These are phyloP conservation scores for Puccinia novopanici DNA, from an alignment of 1,284 basidiomycete genomes.

Conservation along the genomic window DNA sequence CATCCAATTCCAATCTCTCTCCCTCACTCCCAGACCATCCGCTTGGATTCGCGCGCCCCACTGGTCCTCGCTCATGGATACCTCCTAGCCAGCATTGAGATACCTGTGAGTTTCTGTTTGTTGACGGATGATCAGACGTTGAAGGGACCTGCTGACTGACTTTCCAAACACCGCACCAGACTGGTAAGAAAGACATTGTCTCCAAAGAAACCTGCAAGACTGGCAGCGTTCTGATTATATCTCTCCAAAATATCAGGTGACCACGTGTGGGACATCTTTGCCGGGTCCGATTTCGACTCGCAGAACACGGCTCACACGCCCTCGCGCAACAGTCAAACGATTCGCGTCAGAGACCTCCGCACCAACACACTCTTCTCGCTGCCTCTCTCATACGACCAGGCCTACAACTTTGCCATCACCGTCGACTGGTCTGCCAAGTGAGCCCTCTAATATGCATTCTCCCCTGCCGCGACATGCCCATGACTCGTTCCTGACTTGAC, in stretches of 20 bases:
- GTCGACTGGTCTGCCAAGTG: conserved; percentile 36
- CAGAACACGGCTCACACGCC: neutral
- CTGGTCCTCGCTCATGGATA: conserved; percentile 23
- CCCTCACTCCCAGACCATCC: neutral
- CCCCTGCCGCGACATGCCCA: neutral
- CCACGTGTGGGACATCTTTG: conserved; percentile 30
- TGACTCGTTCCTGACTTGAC: neutral
- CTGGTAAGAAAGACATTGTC: neutral
- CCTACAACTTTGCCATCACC: conserved; percentile 33
- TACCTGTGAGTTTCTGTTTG: conserved; percentile 2
- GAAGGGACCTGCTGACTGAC: neutral
- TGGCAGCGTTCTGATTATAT: neutral
- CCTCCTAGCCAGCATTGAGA: conserved; percentile 31
- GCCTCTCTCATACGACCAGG: neutral
- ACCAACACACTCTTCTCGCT: neutral
- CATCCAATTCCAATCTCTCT: neutral
- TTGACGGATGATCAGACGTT: no score
- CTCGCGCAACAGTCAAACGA: conserved; percentile 15
- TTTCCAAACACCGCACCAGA: neutral
- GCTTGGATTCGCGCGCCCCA: conserved; percentile 14
- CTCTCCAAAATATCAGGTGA: conserved; percentile 6
- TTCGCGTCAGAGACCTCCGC: conserved; percentile 18
- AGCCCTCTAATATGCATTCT: neutral
- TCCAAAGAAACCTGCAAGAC: neutral
- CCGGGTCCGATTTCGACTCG: conserved; percentile 16